Conservation (phyloP, 306 rosid species). For the Delonix regia region DNA sequence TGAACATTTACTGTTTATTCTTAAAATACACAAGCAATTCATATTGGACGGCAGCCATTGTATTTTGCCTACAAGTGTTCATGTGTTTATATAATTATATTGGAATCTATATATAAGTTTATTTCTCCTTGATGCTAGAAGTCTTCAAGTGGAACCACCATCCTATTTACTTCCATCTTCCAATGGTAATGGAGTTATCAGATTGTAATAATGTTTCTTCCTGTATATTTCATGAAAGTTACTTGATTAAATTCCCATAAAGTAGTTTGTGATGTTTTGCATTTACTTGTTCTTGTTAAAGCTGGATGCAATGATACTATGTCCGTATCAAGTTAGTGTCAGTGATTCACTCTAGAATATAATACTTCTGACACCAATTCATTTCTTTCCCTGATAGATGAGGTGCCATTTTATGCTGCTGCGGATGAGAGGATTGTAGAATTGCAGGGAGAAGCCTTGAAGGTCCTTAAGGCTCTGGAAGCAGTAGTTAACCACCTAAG, state of each 20-base stretch:
- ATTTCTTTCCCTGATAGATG: conserved; percentile 59
- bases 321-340: not conserved
- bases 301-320: not conserved
- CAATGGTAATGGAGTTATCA: not conserved
- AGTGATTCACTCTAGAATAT: not conserved
- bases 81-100: not conserved
- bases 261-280: not conserved
- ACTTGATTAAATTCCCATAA: not conserved
- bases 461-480: conserved; percentile 88
- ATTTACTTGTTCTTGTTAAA: not conserved
- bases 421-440: conserved; percentile 93
- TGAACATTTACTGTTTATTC: not conserved
- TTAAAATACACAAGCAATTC: not conserved
- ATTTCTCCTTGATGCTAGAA: not conserved
- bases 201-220: not conserved
- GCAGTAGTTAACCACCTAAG: conserved; percentile 88
- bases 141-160: not conserved
- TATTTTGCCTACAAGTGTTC: not conserved
- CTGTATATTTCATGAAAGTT: not conserved
- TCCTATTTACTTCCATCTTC: not conserved
- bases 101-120: not conserved
- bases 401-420: conserved; percentile 86
- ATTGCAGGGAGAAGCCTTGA: conserved; percentile 85
- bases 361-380: conserved; percentile 13
- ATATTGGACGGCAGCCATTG: not conserved